Evolutionary conservation across 2,329 filamentous ascomycete genomes (phyloP), one percentile per base, ranked within the genome.

Genomic region (Coniochaeta prunicola): DNA sequence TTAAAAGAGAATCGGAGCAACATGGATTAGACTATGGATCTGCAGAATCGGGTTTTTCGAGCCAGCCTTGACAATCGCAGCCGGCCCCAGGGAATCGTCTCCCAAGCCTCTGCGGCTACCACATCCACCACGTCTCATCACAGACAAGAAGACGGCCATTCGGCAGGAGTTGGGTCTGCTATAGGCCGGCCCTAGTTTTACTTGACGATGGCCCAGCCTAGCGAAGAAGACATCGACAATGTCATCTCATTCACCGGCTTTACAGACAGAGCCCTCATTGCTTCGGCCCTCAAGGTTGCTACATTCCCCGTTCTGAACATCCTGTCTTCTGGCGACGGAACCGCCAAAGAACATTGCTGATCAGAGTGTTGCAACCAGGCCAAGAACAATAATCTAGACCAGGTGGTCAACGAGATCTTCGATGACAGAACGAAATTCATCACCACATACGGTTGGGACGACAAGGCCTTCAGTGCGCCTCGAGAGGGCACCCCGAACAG

Each of bases 361-460:
- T 21, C 28, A 2, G 17, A 36, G 17, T 34, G 31, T 12, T n/a
- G 9, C 15, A 15, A 9, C 31, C 30, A 54, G 53, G 53, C 53
- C 28, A 54, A 54, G 53, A 54, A 56, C 17, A 42, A 42, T 24
- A 56, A 56, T 21, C 15, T 42, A 13, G 34, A 40, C 26, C 33
- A 56, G 31, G 54, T 56, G 21, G 36, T 56, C 54, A 42, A 42
- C 21, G 54, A 56, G 21, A 40, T 40, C 19, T 30, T 56, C 33
- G 54, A 56, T 21, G 36, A 56, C 24, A n/a, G 8, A 21, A 30
- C 33, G 36, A 56, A 30, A 33, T 56, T 56, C 34, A 56, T 40
- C 9, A 7, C 33, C n/a, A 30, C 28, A 30, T 40, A 56, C 36
- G 33, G 33, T 19, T 56, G 54, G 54, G 36, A 56, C 24, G 54